Evolutionary conservation across 2,329 filamentous ascomycete genomes (phyloP).

Genomic region (Fusarium transvaalense): DNA sequence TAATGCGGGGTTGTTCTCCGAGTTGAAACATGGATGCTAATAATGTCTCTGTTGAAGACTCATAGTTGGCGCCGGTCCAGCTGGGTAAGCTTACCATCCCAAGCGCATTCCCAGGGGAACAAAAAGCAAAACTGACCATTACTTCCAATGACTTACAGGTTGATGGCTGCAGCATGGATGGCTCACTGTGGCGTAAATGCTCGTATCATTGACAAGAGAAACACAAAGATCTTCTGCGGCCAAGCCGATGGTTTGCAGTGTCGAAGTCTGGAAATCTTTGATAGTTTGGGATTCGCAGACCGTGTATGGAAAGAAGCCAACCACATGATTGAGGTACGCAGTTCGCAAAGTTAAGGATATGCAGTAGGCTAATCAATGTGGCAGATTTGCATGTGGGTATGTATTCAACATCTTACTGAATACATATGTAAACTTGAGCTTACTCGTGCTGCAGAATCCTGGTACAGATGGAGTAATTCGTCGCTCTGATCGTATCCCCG

Average conservation of each 20-base stretch:
- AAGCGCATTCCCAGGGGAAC: not conserved
- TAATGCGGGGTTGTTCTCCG: not conserved
- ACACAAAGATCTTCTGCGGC: conserved; percentile 1
- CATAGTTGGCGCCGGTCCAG: not conserved
- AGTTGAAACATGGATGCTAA: not conserved
- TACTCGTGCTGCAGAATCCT: not conserved
- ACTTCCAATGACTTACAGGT: not conserved
- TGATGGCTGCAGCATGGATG: conserved; percentile 5
- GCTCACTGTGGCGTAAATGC: conserved; percentile 1
- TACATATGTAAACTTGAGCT: not conserved
- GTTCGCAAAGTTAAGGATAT: fast-evolving
- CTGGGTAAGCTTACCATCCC: not conserved
- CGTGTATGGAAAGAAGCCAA: conserved; percentile 2
- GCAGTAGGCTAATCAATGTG: not conserved
- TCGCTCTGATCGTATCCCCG: conserved; percentile 2
- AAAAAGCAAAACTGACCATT: not conserved
- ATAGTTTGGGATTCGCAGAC: not conserved
- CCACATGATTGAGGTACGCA: conserved; percentile 1
- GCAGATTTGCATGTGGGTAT: conserved; percentile 4
- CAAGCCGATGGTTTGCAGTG: conserved; percentile 4
- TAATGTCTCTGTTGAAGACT: not conserved
- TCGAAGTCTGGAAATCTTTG: not conserved
- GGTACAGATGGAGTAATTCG: not conserved
- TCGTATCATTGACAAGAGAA: conserved; percentile 5
- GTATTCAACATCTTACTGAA: not conserved